Evolutionary conservation across 2,329 filamentous ascomycete genomes (phyloP), one percentile per base, ranked within the genome.

Genomic region (Cercospora canescens): DNA sequence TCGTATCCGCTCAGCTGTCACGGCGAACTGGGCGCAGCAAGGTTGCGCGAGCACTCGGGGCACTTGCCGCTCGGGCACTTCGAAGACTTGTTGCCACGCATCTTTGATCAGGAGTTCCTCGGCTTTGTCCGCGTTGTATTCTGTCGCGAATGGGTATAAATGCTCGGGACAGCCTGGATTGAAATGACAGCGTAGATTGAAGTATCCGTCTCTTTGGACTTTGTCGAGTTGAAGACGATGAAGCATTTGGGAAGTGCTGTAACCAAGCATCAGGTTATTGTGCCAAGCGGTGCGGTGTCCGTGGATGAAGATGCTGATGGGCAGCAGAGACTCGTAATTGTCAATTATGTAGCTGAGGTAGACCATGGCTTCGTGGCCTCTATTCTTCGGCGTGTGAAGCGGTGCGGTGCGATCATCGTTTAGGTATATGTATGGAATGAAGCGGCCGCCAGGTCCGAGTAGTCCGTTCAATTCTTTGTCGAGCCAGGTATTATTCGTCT

Each of bases 1-100:
- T 7, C 79, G 83, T 57, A 89, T 86, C 2, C 85, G 82, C 48
- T 88, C 85, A 2, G 83, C 77, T 11, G 84, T 86, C 4, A 89
- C 76, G 7, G 87, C 88, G 70, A 90, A 89, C 70, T 90, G 88
- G 1, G 85, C 85, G 72, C 88, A 89, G 74, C 87, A 89, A 4
- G 87, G 84, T 68, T 88, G 86, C 1, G 86, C 82, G 0, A 89
- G 80, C 0, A 87, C 82, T 2, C 73, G 66, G 0, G 83, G 83
- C 0, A 84, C 76, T n/a, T 77, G 74, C 50, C 82, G 79, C 2
- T 79, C 69, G 1, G 82, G 82, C 1, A 65, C 63, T 41, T 62
- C 35, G 69, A 84, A 85, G 0, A 85, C 70, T 66, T 81, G 77
- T 57, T 74, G 75, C 82, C 82, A 85, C 0, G 78, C 78, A 32